Evolutionary conservation across 2,329 filamentous ascomycete genomes (phyloP), one percentile per base, ranked within the genome.

Genomic region (Pseudopithomyces maydicus): DNA sequence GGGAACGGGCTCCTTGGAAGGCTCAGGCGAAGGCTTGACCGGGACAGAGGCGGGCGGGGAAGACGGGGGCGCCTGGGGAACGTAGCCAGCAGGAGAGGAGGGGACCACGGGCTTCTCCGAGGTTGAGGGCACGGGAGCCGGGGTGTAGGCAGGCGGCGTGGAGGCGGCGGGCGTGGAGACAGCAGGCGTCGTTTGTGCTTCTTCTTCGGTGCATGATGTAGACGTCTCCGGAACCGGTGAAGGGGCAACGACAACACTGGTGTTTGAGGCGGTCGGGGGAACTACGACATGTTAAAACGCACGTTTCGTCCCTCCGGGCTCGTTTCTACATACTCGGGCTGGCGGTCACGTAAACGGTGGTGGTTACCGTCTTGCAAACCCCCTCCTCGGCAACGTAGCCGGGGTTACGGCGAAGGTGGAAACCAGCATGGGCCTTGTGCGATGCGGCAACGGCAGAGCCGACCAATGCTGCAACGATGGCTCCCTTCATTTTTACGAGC

Each of bases 151-250:
- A n/a, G n/a, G n/a, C n/a, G n/a, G n/a, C n/a, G n/a, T n/a, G n/a
- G n/a, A n/a, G n/a, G n/a, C n/a, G n/a, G n/a, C n/a, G n/a, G n/a
- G n/a, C n/a, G n/a, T n/a, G n/a, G n/a, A n/a, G n/a, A n/a, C n/a
- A 49, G 81, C 76, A 64, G 88, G 89, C 57, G 85, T 82, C 61
- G 85, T 59, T 85, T 88, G 63, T 90, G 72, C 61, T 90, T 72
- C 61, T 90, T 72, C 61, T 89, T 93, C 65, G 84, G 89, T 57
- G 89, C 88, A 65, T 88, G 87, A 82, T 91, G 89, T 91, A 81
- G 92, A 92, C 61, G 84, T 85, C 76, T 90, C 90, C 32, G 89
- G 85, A 41, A 79, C 77, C 15, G 69, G 66, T 29, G 69, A 57
- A 15, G 68, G 67, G 17, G 52, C 52, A 26, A 66, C 62, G 46